These are phyloP conservation scores for Cutaneotrichosporon cyanovorans DNA, from an alignment of 1,284 basidiomycete species.

Conservation along the genomic window DNA sequence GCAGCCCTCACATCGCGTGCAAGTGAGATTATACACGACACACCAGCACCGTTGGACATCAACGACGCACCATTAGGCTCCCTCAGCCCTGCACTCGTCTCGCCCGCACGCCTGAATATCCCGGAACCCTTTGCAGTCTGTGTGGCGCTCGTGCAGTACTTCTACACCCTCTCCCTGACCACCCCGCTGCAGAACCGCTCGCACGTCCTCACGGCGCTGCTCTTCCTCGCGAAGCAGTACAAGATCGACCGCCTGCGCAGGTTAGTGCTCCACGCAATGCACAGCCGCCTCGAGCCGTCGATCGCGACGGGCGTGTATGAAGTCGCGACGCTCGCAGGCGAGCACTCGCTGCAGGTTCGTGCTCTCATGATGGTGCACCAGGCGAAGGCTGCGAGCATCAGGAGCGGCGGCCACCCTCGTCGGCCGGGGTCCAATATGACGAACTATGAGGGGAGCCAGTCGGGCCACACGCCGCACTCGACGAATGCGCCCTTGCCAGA, in stretches of 20 bases:
- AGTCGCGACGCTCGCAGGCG: slow-evolving; percentile 82
- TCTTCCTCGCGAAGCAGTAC: slow-evolving; percentile 79
- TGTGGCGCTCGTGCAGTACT: slow-evolving; percentile 81
- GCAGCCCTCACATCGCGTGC: slow-evolving; percentile 24
- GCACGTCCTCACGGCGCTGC: slow-evolving; percentile 74
- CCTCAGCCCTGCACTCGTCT: slow-evolving; percentile 34
- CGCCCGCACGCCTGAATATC: slow-evolving; percentile 65
- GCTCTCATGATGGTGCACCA: slow-evolving; percentile 71
- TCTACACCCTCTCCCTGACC: slow-evolving; percentile 75
- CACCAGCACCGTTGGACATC: slow-evolving; percentile 25
- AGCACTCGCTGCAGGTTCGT: slow-evolving; percentile 77
- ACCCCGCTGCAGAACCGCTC: slow-evolving; percentile 86
- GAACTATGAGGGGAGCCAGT: slow-evolving; percentile 5
- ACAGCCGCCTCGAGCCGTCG: slow-evolving; percentile 69
- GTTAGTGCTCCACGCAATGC: slow-evolving; percentile 85
- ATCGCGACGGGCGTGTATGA: slow-evolving; percentile 87
- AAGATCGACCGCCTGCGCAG: slow-evolving; percentile 64
- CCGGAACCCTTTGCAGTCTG: slow-evolving; percentile 85
- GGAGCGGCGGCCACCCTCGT: slow-evolving; percentile 1
- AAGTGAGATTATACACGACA: slow-evolving; percentile 20
- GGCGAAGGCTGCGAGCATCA: slow-evolving; percentile 17
- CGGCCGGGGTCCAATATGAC: slow-evolving; percentile 10
- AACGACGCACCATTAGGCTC: slow-evolving; percentile 34
- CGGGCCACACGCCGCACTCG: neutral
- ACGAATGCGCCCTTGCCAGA: neutral